phyloP scores from a whole-genome alignment of 2,329 filamentous ascomycete genomes.

The Furcasterigmium sp. region DNA sequence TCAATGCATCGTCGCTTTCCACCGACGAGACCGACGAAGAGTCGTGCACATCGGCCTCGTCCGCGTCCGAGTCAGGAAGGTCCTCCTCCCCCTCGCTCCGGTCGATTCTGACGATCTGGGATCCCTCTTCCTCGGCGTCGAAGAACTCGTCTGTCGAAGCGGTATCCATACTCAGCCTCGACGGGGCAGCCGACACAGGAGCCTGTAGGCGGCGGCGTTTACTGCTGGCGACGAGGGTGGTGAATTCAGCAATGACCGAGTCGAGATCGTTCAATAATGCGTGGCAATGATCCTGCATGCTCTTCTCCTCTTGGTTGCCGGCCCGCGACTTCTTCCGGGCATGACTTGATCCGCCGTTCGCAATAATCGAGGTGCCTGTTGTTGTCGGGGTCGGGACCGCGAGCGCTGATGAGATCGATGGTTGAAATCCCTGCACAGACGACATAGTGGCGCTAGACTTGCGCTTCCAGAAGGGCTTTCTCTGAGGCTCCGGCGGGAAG shows the following conservation, averaged over 20 bases:
- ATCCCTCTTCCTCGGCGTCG: constrained; percentile 66
- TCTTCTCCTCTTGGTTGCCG: constrained; percentile 49
- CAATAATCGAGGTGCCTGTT: constrained; percentile 20
- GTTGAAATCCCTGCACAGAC: constrained; percentile 31
- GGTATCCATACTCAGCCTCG: constrained; percentile 71
- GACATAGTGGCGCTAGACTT: constrained; percentile 59
- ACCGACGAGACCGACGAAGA: constrained; percentile 55
- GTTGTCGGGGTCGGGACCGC: constrained; percentile 37
- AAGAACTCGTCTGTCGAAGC: constrained; percentile 86
- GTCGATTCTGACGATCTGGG: constrained; percentile 69
- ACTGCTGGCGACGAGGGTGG: constrained; percentile 68
- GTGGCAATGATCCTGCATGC: constrained; percentile 76
- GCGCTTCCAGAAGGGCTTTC: constrained; percentile 84
- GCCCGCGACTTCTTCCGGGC: constrained; percentile 30
- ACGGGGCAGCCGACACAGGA: constrained; percentile 36
- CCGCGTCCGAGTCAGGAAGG: constrained; percentile 47
- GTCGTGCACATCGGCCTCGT: constrained; percentile 48
- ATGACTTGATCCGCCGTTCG: constrained; percentile 23
- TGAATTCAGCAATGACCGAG: constrained; percentile 76
- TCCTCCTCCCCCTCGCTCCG: constrained; percentile 62
- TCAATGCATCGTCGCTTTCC: constrained; percentile 52
- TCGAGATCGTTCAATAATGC: constrained; percentile 83
- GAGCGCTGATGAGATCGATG: constrained; percentile 30
- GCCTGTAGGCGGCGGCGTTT: constrained; percentile 65
- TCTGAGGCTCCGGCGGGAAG: constrained; percentile 48